phyloP scores from a whole-genome alignment of 2,329 filamentous ascomycete genomes.

The Madurella fahalii region DNA sequence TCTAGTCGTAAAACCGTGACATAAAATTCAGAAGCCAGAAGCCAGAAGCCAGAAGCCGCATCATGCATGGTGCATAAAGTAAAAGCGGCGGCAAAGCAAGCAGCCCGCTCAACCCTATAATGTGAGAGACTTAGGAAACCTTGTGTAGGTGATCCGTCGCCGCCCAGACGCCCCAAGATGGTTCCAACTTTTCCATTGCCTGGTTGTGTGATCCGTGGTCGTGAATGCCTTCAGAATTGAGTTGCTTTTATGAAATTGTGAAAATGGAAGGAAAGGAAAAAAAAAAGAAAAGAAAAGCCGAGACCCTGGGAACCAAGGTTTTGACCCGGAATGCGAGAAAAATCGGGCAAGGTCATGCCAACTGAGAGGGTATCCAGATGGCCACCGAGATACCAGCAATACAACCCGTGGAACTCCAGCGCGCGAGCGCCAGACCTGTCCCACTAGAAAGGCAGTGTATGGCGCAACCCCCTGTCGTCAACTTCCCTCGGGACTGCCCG shows the following conservation, averaged over 20 bases:
- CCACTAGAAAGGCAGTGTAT: constrained; percentile 30
- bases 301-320: constrained; percentile 18
- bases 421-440: constrained; percentile 26
- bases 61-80: constrained; percentile 2
- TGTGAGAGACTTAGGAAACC: constrained; percentile 18
- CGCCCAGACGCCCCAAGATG: constrained; percentile 23
- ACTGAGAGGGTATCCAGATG: constrained; percentile 30
- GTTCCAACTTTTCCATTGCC: constrained; percentile 27
- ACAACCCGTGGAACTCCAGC: constrained; percentile 26
- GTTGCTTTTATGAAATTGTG: constrained; percentile 6
- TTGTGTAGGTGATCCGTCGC: constrained; percentile 14
- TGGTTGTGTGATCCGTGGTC: constrained; percentile 18
- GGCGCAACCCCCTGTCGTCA: constrained; percentile 27
- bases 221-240: constrained; percentile 20
- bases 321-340: constrained; percentile 16
- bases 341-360: constrained; percentile 20
- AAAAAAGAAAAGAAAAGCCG: constrained; percentile 21
- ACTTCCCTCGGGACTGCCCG: constrained; percentile 19
- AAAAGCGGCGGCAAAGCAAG: constrained; percentile 9
- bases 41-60: constrained; percentile 18
- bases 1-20: constrained; percentile 28
- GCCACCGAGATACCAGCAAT: constrained; percentile 29
- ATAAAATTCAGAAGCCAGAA: constrained; percentile 20
- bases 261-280: constrained; percentile 3
- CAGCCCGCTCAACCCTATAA: constrained; percentile 16